Percentiles rank a stretch among this genome's conserved stretches.
These are phyloP conservation scores for Reutealis trisperma DNA, from an alignment of 345 rosid genomes.

Conservation along the genomic window DNA sequence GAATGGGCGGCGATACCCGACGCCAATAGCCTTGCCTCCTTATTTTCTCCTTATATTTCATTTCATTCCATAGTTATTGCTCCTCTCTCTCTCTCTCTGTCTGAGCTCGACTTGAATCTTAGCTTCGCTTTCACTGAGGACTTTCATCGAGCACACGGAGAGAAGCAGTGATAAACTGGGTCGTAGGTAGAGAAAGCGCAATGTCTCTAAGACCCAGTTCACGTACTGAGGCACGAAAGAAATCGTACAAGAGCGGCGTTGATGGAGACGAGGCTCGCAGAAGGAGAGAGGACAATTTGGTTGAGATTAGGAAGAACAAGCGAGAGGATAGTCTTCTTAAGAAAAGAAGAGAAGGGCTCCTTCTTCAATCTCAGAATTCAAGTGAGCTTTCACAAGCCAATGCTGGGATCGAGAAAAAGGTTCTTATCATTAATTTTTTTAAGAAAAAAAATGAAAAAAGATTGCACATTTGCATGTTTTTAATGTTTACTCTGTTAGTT, in stretches of 20 bases:
- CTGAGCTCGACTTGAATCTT: background rate
- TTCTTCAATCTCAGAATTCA: conserved; percentile 42
- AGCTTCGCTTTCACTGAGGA: background rate
- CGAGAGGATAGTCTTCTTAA: conserved; percentile 71
- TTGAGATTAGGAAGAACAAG: conserved; percentile 76
- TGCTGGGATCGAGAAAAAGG: conserved; percentile 5
- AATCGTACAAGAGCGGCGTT: conserved; percentile 68
- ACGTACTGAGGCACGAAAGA: conserved; percentile 66
- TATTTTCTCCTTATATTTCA: background rate
- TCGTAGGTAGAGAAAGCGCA: background rate
- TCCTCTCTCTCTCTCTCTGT: background rate
- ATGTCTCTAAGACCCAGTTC: conserved; percentile 68
- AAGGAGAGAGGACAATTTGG: conserved; percentile 75
- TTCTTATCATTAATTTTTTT: background rate
- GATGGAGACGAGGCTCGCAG: conserved; percentile 79
- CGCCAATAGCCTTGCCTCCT: background rate
- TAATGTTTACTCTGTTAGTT: background rate
- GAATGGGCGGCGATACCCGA: conserved; percentile 7
- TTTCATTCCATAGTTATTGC: background rate
- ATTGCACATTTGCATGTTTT: background rate
- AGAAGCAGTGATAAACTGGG: background rate
- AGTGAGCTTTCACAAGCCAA: background rate
- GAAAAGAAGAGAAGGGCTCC: conserved; percentile 71
- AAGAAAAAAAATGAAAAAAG: background rate
- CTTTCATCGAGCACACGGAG: background rate